Evolutionary conservation across 2,329 filamentous ascomycete species (phyloP).

Genomic region (Pezicula neosporulosa): DNA sequence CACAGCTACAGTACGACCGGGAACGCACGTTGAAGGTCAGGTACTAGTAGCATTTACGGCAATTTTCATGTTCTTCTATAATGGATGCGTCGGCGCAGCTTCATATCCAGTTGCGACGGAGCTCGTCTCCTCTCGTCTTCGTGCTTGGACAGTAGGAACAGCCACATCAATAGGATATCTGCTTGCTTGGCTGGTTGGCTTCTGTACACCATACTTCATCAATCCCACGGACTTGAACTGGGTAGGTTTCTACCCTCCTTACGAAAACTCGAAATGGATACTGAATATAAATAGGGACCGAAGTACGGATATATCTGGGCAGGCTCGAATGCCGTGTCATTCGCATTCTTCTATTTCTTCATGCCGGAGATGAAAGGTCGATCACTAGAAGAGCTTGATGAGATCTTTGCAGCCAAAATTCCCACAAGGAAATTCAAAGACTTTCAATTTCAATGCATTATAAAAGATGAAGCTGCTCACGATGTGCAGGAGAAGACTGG

Average conservation of each 20-base stretch:
- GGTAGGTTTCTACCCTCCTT: slow-evolving; percentile 24
- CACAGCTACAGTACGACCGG: slow-evolving; percentile 27
- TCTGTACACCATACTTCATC: slow-evolving; percentile 31
- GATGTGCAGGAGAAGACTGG: slow-evolving; percentile 8
- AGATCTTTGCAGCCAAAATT: slow-evolving; percentile 27
- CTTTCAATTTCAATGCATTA: slow-evolving; percentile 6
- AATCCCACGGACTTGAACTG: slow-evolving; percentile 32
- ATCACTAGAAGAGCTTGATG: slow-evolving; percentile 35
- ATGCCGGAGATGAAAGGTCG: slow-evolving; percentile 36
- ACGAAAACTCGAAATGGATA: slow-evolving; percentile 10
- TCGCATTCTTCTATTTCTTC: slow-evolving; percentile 33
- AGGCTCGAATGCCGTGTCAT: slow-evolving; percentile 28
- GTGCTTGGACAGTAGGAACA: slow-evolving; percentile 39
- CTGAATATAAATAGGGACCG: slow-evolving; percentile 22
- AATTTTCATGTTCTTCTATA: slow-evolving; percentile 32
- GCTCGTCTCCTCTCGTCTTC: slow-evolving; percentile 38
- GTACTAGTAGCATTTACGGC: slow-evolving; percentile 30
- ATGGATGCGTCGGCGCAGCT: slow-evolving; percentile 25
- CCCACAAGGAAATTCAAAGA: slow-evolving; percentile 8
- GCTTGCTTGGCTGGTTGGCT: slow-evolving; percentile 30
- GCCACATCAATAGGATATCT: slow-evolving; percentile 36
- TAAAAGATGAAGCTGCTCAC: slow-evolving; percentile 10
- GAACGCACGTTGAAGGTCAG: slow-evolving; percentile 19
- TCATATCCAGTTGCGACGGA: slow-evolving; percentile 13
- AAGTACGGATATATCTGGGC: slow-evolving; percentile 36